A percentile compares a stretch with the other conserved stretches of the same genome.
These are phyloP conservation scores for Pelargonium australe DNA, from an alignment of 441 rosid genomes.

Conservation along the genomic window DNA sequence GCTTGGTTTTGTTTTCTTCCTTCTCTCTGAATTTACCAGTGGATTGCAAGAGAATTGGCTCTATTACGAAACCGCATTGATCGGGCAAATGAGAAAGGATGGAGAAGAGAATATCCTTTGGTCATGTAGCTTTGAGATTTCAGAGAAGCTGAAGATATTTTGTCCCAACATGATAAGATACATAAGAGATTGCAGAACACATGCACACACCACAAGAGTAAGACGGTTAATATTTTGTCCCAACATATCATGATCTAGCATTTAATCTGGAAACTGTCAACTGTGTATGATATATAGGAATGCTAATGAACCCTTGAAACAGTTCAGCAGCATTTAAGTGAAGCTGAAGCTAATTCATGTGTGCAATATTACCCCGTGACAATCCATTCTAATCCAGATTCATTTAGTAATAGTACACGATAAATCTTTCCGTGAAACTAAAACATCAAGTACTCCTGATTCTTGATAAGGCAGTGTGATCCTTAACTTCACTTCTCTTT, in stretches of 20 bases:
- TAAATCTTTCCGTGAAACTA: too few species aligned
- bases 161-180: too few species aligned
- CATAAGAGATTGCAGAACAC: too few species aligned
- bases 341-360: too few species aligned
- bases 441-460: not conserved
- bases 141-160: too few species aligned
- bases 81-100: conserved; percentile 42
- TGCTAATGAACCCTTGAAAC: not conserved
- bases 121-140: not conserved
- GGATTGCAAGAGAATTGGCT: conserved; percentile 36
- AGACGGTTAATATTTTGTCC: too few species aligned
- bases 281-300: not conserved
- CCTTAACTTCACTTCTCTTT: conserved; percentile 30
- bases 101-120: conserved; percentile 56
- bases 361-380: too few species aligned
- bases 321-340: not conserved
- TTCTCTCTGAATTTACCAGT: conserved; percentile 18
- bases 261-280: not conserved
- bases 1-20: not conserved
- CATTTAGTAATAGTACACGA: too few species aligned
- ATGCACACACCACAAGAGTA: too few species aligned
- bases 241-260: too few species aligned
- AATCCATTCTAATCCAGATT: too few species aligned
- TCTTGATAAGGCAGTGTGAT: conserved; percentile 8
- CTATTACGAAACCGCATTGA: conserved; percentile 27